Evolutionary conservation across 345 rosid species (phyloP).

Genomic region (Triadica sebifera): DNA sequence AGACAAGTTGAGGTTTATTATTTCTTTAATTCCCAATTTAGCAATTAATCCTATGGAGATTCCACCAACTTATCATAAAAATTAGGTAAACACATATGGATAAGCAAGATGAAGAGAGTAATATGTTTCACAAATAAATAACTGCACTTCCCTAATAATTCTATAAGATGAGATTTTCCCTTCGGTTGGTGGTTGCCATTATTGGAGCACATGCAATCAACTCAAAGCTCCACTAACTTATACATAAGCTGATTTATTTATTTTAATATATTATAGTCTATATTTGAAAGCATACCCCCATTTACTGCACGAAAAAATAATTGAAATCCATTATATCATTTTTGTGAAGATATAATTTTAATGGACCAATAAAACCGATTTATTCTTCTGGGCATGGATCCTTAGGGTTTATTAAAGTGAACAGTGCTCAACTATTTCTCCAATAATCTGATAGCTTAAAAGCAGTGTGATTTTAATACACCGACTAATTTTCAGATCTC

Average conservation of each 20-base stretch:
- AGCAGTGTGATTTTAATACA: neutral
- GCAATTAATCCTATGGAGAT: slow-evolving; percentile 21
- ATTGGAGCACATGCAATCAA: slow-evolving; percentile 39
- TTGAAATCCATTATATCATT: neutral
- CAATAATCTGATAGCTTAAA: neutral
- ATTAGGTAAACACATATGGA: slow-evolving; percentile 29
- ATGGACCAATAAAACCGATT: neutral
- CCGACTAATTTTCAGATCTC: no score
- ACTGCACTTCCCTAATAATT: neutral
- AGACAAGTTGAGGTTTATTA: neutral
- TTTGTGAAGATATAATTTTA: neutral
- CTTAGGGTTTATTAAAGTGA: neutral
- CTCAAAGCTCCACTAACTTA: slow-evolving; percentile 15
- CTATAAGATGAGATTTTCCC: slow-evolving; percentile 16
- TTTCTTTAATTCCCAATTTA: slow-evolving; percentile 1
- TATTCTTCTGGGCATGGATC: neutral
- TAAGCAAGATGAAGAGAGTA: slow-evolving; percentile 13
- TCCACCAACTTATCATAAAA: slow-evolving; percentile 16
- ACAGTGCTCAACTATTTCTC: neutral
- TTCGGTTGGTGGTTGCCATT: slow-evolving; percentile 34
- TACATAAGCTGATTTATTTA: neutral
- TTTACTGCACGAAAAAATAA: neutral
- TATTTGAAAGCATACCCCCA: no score
- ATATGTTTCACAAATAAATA: neutral
- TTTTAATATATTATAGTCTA: no score